Evolutionary conservation across 208 protist genomes (phyloP).

Genomic region (Vickermania ingenoplastis): DNA sequence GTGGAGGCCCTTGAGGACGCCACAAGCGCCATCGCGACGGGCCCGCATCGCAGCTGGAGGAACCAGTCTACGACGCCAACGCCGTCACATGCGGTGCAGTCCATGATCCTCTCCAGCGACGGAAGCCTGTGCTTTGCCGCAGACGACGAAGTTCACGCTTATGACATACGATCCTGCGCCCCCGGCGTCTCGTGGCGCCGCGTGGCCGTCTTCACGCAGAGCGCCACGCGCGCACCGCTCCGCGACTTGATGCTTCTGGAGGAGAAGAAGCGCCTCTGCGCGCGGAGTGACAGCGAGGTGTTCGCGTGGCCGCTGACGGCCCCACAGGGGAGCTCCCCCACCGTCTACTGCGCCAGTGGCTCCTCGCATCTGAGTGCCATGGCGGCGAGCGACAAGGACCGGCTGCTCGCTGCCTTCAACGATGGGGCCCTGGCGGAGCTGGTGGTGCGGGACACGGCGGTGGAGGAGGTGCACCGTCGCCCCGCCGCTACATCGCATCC

Average conservation of each 20-base stretch:
- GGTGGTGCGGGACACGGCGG: not conserved
- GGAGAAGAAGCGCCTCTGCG: constrained; percentile 28
- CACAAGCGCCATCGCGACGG: constrained; percentile 25
- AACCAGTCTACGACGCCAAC: constrained; percentile 65
- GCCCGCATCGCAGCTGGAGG: constrained; percentile 33
- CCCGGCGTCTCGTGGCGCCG: constrained; percentile 50
- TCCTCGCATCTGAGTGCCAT: constrained; percentile 32
- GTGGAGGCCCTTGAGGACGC: constrained; percentile 40
- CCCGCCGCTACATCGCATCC: constrained; percentile 2
- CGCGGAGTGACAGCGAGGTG: constrained; percentile 22
- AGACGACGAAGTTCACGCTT: constrained; percentile 73
- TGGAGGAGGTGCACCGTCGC: constrained; percentile 10
- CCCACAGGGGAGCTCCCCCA: constrained; percentile 5
- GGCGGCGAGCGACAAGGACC: constrained; percentile 27
- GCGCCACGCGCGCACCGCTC: constrained; percentile 29
- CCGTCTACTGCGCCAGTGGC: constrained; percentile 4
- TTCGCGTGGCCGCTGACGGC: constrained; percentile 52
- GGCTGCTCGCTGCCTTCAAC: constrained; percentile 35
- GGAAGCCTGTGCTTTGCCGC: constrained; percentile 66
- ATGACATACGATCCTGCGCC: constrained; percentile 24
- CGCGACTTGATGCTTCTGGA: constrained; percentile 25
- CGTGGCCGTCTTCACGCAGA: constrained; percentile 46
- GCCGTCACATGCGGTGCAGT: constrained; percentile 30
- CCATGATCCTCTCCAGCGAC: constrained; percentile 53
- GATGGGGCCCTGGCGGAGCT: constrained; percentile 40